Evolutionary conservation across 2,329 filamentous ascomycete species (phyloP).

Genomic region (Elsinoe fawcettii): DNA sequence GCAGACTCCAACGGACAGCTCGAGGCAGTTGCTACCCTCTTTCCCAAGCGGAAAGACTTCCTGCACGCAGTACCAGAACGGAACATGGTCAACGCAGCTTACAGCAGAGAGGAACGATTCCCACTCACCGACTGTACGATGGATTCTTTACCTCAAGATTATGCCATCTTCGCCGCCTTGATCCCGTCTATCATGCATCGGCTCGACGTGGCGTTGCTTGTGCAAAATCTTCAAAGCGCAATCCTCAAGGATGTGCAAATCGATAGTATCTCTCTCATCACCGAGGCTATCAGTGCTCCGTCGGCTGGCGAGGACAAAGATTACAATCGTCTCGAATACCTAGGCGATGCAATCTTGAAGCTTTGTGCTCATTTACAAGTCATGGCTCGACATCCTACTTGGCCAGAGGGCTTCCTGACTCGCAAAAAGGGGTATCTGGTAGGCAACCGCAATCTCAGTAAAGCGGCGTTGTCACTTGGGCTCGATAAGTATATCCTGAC

Average conservation of each 20-base stretch:
- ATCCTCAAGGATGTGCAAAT: constrained; percentile 50
- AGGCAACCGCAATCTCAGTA: constrained; percentile 64
- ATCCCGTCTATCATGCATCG: constrained; percentile 66
- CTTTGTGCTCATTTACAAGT: constrained; percentile 61
- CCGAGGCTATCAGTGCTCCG: constrained; percentile 63
- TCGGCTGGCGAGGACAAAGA: constrained; percentile 53
- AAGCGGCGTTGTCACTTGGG: constrained; percentile 53
- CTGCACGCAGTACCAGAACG: constrained; percentile 38
- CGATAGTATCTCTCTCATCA: constrained; percentile 47
- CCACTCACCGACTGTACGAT: constrained; percentile 42
- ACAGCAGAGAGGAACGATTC: constrained; percentile 28
- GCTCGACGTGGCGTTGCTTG: constrained; percentile 59
- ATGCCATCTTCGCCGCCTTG: constrained; percentile 49
- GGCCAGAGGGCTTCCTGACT: constrained; percentile 71
- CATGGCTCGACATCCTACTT: constrained; percentile 50
- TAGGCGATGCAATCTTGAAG: constrained; percentile 81
- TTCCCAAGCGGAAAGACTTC: constrained; percentile 53
- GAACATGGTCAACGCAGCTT: constrained; percentile 22
- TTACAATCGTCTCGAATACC: constrained; percentile 79
- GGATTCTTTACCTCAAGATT: constrained; percentile 38
- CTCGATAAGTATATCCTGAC: constrained; percentile 68
- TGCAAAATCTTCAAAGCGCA: constrained; percentile 50
- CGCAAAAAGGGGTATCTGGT: constrained; percentile 55
- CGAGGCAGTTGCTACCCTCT: constrained; percentile 26
- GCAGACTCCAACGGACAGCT: neutral